Base-by-base conservation (phyloP, 2,329 filamentous ascomycete genomes). In the Paracamarosporium sp. region DNA sequence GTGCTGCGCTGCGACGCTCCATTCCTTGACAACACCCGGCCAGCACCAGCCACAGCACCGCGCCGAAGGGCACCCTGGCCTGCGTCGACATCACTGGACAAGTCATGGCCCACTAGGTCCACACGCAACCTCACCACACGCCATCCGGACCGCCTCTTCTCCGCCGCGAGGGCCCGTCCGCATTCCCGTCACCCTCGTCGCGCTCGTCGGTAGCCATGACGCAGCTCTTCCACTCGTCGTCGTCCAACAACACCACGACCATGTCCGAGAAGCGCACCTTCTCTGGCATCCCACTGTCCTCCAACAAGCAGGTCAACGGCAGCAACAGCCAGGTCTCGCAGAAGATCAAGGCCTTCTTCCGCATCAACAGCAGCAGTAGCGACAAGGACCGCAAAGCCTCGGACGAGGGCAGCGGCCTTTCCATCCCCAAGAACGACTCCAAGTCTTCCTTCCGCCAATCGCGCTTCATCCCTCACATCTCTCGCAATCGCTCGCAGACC, bases 401-500 rank as follows among this genome's bases (percentile, higher is more conserved):
- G 50, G 73, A 75, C 68, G 71, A 76, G 56, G 80, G 76, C 66
- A 72, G 57, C 57, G 51, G 51, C 56, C 51, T 58, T 28, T 72
- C 76, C 7, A 79, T 78, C 3, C 76, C 80, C 62, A 87, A 87
- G 75, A 78, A 84, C 60, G 86, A 90, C 67, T 79, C 78, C 68
- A 92, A 90, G 76, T 85, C 84, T 64, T 84, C 86, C 53, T 90
- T 93, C 75, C 88, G 92, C 69, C 92, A 96, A 76, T 95, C 91
- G 65, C 88, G 92, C 71, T 96, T 97, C 81, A 91, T 97, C 70
- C 92, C 90, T 60, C 89, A 90, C 68, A 92, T 96, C 73, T 90
- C 90, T 73, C 90, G 94, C 68, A 92, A 94, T 74, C 88, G 94
- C 70, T 96, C 93, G 33, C 89, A 91, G 59, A 98, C 94, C 25